These are phyloP conservation scores for Metroxylon sagu DNA, from an alignment of 176 grass and related monocot genomes.

Conservation along the genomic window DNA sequence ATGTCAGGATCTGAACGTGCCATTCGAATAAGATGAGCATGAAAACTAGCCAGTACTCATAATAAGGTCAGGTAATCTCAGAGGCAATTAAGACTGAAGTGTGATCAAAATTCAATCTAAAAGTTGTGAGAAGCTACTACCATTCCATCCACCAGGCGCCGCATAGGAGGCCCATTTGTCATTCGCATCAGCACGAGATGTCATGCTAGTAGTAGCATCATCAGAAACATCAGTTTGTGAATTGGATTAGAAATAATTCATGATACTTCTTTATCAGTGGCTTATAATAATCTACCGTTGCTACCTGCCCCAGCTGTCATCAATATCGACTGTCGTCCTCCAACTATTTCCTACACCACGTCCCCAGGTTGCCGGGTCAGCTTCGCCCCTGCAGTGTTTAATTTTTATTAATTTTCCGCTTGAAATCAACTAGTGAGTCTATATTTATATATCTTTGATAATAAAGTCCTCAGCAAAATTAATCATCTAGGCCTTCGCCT, in stretches of 20 bases:
- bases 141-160: slow-evolving; percentile 57
- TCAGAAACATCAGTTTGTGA: background rate
- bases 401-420: background rate
- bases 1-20: slow-evolving; percentile 66
- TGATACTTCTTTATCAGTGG: background rate
- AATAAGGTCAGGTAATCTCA: background rate
- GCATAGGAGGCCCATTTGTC: slow-evolving; percentile 86
- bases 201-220: slow-evolving; percentile 47
- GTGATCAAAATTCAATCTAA: background rate
- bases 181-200: slow-evolving; percentile 68
- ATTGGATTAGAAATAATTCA: background rate
- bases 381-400: slow-evolving; percentile 39
- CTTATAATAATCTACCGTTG: background rate
- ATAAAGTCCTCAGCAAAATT: too few species aligned
- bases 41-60: background rate
- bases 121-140: background rate
- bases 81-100: background rate
- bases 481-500: too few species aligned
- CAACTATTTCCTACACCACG: slow-evolving; percentile 72
- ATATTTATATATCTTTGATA: too few species aligned
- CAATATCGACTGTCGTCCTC: slow-evolving; percentile 86
- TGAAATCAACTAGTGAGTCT: too few species aligned
- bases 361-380: slow-evolving; percentile 92
- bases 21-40: background rate
- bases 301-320: slow-evolving; percentile 76